Conservation (phyloP, 2,329 filamentous ascomycete genomes). For the Fusarium sp. region DNA sequence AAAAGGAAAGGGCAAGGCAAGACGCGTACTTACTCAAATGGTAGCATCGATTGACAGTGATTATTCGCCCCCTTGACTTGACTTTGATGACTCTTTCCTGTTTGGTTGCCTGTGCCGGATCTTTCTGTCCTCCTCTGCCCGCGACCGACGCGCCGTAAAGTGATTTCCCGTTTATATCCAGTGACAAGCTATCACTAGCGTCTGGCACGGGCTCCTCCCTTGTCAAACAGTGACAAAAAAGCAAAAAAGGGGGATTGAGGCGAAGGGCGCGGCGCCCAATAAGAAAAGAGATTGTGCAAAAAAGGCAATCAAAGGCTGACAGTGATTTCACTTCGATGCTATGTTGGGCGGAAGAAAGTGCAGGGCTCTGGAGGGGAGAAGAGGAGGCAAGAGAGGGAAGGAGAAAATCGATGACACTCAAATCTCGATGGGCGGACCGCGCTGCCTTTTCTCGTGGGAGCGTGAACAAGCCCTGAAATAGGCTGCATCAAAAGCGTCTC, state of each 20-base stretch:
- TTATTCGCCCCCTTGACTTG: neutral
- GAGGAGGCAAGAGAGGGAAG: neutral
- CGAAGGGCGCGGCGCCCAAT: constrained; percentile 16
- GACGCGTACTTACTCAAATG: constrained; percentile 42
- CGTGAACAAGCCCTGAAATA: constrained; percentile 25
- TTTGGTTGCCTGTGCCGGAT: constrained; percentile 30
- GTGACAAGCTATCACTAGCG: constrained; percentile 41
- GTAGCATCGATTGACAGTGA: constrained; percentile 37
- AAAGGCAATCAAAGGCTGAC: constrained; percentile 27
- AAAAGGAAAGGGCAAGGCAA: neutral
- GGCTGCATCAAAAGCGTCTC: constrained; percentile 16
- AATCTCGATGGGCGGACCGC: constrained; percentile 23
- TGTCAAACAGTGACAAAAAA: constrained; percentile 35
- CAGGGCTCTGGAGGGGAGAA: neutral
- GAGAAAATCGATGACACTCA: constrained; percentile 33
- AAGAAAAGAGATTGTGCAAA: constrained; percentile 18
- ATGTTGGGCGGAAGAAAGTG: neutral
- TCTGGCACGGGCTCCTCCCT: constrained; percentile 41
- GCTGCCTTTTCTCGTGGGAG: constrained; percentile 26
- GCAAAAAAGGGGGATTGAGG: constrained; percentile 33
- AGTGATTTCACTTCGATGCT: neutral
- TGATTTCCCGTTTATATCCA: constrained; percentile 41
- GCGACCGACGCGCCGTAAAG: constrained; percentile 39
- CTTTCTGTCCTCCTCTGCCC: constrained; percentile 19
- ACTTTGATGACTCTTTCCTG: constrained; percentile 27